Evolutionary conservation across 2,329 filamentous ascomycete genomes (phyloP).

Genomic region (Arthroderma uncinatum): DNA sequence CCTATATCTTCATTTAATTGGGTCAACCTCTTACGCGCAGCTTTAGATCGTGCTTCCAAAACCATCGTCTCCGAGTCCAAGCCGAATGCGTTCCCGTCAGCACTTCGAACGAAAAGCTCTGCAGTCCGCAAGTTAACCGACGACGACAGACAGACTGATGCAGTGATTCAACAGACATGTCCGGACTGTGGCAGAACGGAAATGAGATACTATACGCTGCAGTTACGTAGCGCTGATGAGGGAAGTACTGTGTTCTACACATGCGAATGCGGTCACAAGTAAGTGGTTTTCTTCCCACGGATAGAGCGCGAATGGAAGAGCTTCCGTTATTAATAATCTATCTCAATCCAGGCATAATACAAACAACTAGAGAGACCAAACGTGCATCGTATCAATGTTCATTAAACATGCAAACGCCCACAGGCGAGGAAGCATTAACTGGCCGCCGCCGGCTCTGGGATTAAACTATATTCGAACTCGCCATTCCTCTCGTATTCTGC

Average conservation of each 20-base stretch:
- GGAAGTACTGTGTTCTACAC: conserved; percentile 77
- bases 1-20: background rate
- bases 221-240: conserved; percentile 81
- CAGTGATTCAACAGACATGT: conserved; percentile 58
- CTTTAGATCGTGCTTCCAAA: conserved; percentile 59
- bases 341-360: conserved; percentile 20
- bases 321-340: conserved; percentile 11
- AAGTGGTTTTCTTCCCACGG: conserved; percentile 26
- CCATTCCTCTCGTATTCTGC: conserved; percentile 89
- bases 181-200: conserved; percentile 69
- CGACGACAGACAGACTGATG: conserved; percentile 65
- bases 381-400: background rate
- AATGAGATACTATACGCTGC: conserved; percentile 74
- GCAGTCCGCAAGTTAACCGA: conserved; percentile 70
- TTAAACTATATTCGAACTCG: conserved; percentile 80
- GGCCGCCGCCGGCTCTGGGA: conserved; percentile 48
- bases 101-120: conserved; percentile 76
- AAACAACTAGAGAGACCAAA: conserved; percentile 19
- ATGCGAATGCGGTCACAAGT: conserved; percentile 71
- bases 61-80: conserved; percentile 76
- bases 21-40: background rate
- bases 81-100: conserved; percentile 77
- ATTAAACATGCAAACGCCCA: background rate
- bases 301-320: conserved; percentile 12
- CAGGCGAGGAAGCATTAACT: conserved; percentile 10